Evolutionary conservation across 345 rosid genomes (phyloP), one percentile per base, ranked within the genome.

Genomic region (Gossypium raimondii): DNA sequence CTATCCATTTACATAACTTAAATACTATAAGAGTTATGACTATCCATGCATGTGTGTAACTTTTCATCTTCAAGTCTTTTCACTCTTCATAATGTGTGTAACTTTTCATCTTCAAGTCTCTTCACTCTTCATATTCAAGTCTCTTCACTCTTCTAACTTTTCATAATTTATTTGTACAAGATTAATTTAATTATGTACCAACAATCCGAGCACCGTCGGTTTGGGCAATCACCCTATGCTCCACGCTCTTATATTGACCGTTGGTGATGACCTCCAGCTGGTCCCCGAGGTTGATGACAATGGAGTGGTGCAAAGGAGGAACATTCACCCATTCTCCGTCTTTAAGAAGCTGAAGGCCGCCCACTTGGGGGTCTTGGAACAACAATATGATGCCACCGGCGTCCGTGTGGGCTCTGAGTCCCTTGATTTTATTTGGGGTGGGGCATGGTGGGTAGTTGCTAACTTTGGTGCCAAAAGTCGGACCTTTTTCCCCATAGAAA

Each of bases 401-500:
- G 14, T 94, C 98, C n/a, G 98, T 92, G 80, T 94, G 98, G 59
- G 95, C 95, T 2, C 98, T 78, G 66, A 94, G 95, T 0, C 98
- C 98, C 84, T 94, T 94, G 80, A 94, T 83, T 38, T 89, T 79
- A 58, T 94, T 92, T 22, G 98, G 98, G 55, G 88, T 86, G 4
- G 98, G 98, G 78, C 93, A 92, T 16, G 97, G 95, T 29, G 98
- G 98, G 76, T 94, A 94, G 85, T 92, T 94, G 83, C 97, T 89
- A 2, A 94, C 95, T 73, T 94, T 94, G 62, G 97, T 94, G 41
- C 98, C 98, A 45, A 89, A 94, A 7, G 87, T 92, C n/a, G 98
- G 98, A 0, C 90, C 88, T 9, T 43, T 84, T n/a, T 93, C 75
- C 1, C 98, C 98, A 71, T 81, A 79, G 18, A 94, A 89, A 5